A percentile compares a stretch with the other conserved stretches of the same genome.
Evolutionary conservation across 345 rosid species (phyloP).

Genomic region (Capsella bursapastoris): DNA sequence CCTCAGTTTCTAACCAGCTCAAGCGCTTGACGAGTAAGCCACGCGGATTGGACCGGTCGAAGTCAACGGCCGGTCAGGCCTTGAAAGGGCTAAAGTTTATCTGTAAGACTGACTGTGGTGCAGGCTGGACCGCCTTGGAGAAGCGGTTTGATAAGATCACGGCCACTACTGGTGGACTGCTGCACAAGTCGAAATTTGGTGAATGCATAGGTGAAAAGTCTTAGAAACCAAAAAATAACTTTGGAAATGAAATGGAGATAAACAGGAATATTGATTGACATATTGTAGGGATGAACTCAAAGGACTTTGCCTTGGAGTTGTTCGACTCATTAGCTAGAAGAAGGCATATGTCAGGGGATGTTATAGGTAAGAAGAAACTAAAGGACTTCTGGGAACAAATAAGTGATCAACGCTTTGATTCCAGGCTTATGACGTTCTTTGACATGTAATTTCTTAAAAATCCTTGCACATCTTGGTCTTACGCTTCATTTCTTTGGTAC

Average conservation of each 20-base stretch:
- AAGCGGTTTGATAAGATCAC: constrained; percentile 57
- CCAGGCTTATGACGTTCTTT: constrained; percentile 72
- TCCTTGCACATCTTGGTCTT: neutral
- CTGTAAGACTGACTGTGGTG: constrained; percentile 58
- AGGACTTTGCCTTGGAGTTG: constrained; percentile 65
- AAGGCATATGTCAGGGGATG: constrained; percentile 48
- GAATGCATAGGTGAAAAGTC: constrained; percentile 64
- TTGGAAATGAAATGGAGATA: neutral
- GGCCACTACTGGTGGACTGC: constrained; percentile 50
- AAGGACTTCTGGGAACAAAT: constrained; percentile 76
- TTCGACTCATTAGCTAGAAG: constrained; percentile 67
- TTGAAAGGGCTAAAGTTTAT: constrained; percentile 70
- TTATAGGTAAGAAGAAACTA: constrained; percentile 47
- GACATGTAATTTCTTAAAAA: constrained; percentile 51
- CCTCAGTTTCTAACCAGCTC: constrained; percentile 57
- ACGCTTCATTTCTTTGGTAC: neutral
- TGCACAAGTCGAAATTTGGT: constrained; percentile 57
- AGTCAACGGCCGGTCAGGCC: constrained; percentile 60
- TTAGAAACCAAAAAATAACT: neutral
- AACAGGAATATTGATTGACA: neutral
- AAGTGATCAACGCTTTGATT: constrained; percentile 63
- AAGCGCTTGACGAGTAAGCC: constrained; percentile 47
- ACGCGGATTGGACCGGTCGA: constrained; percentile 51
- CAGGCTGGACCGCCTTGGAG: constrained; percentile 66
- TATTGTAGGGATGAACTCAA: constrained; percentile 67